Evolutionary conservation across 441 rosid genomes (phyloP).

Genomic region (Kokia cookei): DNA sequence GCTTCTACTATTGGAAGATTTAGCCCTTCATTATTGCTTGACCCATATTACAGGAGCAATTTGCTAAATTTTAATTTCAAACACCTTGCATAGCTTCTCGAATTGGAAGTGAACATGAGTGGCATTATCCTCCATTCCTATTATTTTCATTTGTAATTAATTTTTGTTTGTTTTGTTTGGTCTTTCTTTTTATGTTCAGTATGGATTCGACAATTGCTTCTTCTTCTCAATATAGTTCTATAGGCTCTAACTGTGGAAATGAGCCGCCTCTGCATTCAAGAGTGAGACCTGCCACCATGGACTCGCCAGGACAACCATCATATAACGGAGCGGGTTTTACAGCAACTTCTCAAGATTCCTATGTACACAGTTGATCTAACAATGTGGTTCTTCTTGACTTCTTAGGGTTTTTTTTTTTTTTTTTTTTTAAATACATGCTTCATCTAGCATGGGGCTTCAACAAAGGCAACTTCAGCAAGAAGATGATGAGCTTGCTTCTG

Average conservation of each 20-base stretch:
- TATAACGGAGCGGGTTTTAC: no score
- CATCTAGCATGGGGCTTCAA: conserved; percentile 21
- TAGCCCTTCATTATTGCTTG: conserved; percentile 61
- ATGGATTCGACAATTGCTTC: no score
- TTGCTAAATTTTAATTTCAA: conserved; percentile 7
- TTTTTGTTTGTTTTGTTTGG: no score
- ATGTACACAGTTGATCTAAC: background rate
- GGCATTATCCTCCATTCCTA: no score
- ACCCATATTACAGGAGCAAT: conserved; percentile 57
- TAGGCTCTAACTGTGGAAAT: conserved; percentile 20
- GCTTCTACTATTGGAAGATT: conserved; percentile 57
- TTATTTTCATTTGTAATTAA: no score
- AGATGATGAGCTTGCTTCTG: conserved; percentile 69
- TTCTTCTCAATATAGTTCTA: conserved; percentile 1
- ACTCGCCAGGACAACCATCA: conserved; percentile 15
- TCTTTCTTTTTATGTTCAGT: no score
- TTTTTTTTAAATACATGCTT: conserved; percentile 25
- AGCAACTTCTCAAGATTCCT: conserved; percentile 19
- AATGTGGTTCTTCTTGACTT: background rate
- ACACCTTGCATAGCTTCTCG: conserved; percentile 3
- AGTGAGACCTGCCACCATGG: conserved; percentile 22
- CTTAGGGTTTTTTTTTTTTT: background rate
- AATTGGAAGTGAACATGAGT: no score
- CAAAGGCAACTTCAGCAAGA: conserved; percentile 8
- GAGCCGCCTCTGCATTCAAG: conserved; percentile 33